Evolutionary conservation across 305 asterid species (phyloP), one percentile per base, ranked within the genome.

Genomic region (Ruellia speciosa): DNA sequence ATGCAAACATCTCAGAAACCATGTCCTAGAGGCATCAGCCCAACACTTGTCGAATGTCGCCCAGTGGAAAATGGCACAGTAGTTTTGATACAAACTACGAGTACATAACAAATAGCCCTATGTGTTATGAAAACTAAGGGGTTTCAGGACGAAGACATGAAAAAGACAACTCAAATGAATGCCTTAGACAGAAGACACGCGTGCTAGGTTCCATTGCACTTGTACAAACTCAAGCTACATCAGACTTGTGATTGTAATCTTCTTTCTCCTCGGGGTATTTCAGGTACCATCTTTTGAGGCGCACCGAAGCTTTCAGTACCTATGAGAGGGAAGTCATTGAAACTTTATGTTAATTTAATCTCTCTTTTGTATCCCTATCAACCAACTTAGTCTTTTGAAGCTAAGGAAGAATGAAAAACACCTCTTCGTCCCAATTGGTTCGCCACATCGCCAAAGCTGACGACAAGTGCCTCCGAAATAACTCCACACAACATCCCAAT

Each of bases 371-470:
- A 43, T 43, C 16, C 11, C 0, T 1, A 12, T 6, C 2, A 3
- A 12, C 16, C 2, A 43, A 16, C 5, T 14, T 47, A 47, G 16
- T 12, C 12, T 3, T 43, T 43, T 6, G 3, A 43, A 11, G 16
- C 0, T 43, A 13, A 43, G 49, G 1, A 12, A 43, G 1, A 43
- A 43, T 11, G 11, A 43, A 43, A 13, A 43, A n/a, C 0, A 81
- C 90, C 81, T 83, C 81, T 33, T 68, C 54, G 62, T 83, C 85
- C 95, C 96, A 88, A 56, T 88, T 61, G 64, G 93, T 85, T 67
- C 67, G 79, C 78, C 81, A 85, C 59, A 70, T 65, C 86, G 81
- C 73, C 73, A 76, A 63, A 77, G 72, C 76, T 63, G 20, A 88
- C 70, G 2, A 82, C 81, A 57, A 71, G 0, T 8, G 96, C 74